Evolutionary conservation across 495 filamentous ascomycete genomes (phyloP).

Genomic region (Neurospora pannonica): DNA sequence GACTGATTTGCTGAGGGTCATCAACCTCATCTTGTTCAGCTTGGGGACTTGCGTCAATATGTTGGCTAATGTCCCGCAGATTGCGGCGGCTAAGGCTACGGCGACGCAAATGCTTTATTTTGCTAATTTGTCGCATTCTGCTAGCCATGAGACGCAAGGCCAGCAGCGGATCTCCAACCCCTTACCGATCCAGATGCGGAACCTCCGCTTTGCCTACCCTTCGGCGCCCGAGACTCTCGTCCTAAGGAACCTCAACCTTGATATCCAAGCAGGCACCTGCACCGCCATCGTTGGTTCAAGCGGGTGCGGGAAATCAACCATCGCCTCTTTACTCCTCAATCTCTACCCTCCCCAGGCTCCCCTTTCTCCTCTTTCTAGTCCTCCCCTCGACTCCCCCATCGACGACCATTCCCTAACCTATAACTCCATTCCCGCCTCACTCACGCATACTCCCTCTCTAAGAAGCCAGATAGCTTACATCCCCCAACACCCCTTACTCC

Average conservation of each 20-base stretch:
- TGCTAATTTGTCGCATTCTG: slow-evolving; percentile 38
- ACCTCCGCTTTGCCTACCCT: slow-evolving; percentile 63
- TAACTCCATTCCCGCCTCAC: slow-evolving; percentile 41
- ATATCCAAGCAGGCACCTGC: slow-evolving; percentile 47
- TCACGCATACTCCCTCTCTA: slow-evolving; percentile 44
- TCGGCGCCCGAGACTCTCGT: slow-evolving; percentile 42
- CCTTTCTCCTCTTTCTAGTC: too few relatives aligned
- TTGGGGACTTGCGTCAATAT: slow-evolving; percentile 61
- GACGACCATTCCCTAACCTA: too few relatives aligned
- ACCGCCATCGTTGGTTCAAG: slow-evolving; percentile 75
- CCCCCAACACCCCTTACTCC: slow-evolving; percentile 68
- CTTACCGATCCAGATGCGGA: slow-evolving; percentile 52
- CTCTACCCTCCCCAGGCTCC: too few relatives aligned
- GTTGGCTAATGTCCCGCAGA: slow-evolving; percentile 68
- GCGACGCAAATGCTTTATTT: slow-evolving; percentile 69
- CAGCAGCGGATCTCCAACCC: slow-evolving; percentile 34
- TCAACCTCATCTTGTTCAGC: slow-evolving; percentile 77
- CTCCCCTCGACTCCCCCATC: too few relatives aligned
- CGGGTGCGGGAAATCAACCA: slow-evolving; percentile 83
- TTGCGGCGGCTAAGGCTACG: slow-evolving; percentile 60
- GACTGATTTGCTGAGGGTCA: slow-evolving; percentile 56
- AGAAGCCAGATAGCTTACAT: slow-evolving; percentile 63
- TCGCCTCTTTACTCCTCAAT: slow-evolving; percentile 60
- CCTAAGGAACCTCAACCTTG: slow-evolving; percentile 51
- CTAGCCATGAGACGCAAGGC: slow-evolving; percentile 55